These are phyloP conservation scores for Purpureocillium takamizusanense DNA, from an alignment of 2,329 filamentous ascomycete species.

Conservation along the genomic window DNA sequence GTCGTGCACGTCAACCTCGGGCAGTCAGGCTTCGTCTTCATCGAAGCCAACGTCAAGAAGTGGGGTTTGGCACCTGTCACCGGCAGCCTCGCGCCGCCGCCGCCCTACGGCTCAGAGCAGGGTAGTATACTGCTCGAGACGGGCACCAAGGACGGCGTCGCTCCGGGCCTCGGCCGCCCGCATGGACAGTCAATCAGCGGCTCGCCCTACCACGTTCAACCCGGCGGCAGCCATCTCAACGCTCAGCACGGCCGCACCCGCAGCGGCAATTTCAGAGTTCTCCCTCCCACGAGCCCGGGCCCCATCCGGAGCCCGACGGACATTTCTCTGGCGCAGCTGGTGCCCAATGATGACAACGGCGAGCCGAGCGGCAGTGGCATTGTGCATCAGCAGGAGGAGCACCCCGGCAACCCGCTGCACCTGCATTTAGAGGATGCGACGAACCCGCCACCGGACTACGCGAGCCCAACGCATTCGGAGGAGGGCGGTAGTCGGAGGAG, in stretches of 20 bases:
- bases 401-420: conserved; percentile 26
- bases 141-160: conserved; percentile 56
- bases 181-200: conserved; percentile 37
- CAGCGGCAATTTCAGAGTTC: conserved; percentile 69
- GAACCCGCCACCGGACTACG: conserved; percentile 63
- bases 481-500: conserved; percentile 44
- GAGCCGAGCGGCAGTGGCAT: conserved; percentile 34
- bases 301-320: conserved; percentile 88
- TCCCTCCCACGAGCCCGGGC: conserved; percentile 75
- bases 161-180: conserved; percentile 30
- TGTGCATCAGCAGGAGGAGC: conserved; percentile 12
- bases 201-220: conserved; percentile 27
- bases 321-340: conserved; percentile 84
- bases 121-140: conserved; percentile 91
- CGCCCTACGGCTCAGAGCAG: conserved; percentile 93
- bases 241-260: conserved; percentile 64
- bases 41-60: conserved; percentile 99
- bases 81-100: conserved; percentile 86
- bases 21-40: conserved; percentile 96
- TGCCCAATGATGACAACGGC: conserved; percentile 62
- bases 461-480: conserved; percentile 54
- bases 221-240: conserved; percentile 37
- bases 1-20: conserved; percentile 95
- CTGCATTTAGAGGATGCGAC: conserved; percentile 43
- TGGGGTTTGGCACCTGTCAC: conserved; percentile 97